A percentile compares a stretch with the other conserved stretches of the same genome.
Evolutionary conservation across 2,329 filamentous ascomycete genomes (phyloP).

Genomic region (Ascochyta lentis): DNA sequence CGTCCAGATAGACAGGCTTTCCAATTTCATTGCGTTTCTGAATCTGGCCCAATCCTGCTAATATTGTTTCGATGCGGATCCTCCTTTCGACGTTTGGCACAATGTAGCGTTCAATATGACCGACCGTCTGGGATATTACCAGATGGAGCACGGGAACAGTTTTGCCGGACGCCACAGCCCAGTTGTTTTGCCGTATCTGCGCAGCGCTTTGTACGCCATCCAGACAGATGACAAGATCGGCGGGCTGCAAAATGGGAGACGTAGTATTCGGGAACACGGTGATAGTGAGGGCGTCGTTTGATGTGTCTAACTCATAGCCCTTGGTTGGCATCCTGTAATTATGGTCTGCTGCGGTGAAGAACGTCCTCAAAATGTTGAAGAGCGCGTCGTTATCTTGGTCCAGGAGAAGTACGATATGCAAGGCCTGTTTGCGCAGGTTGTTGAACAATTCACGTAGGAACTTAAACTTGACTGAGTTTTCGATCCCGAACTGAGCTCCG

Average conservation of each 20-base stretch:
- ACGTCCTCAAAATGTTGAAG: slow-evolving; percentile 37
- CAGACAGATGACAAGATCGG: slow-evolving; percentile 52
- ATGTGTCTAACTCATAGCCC: slow-evolving; percentile 11
- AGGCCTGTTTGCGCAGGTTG: slow-evolving; percentile 23
- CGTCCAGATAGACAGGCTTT: slow-evolving; percentile 40
- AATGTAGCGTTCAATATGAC: slow-evolving; percentile 54
- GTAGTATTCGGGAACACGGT: slow-evolving; percentile 44
- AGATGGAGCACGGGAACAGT: slow-evolving; percentile 46
- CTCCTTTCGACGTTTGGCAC: slow-evolving; percentile 20
- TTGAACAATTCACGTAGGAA: slow-evolving; percentile 38
- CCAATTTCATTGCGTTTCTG: slow-evolving; percentile 42
- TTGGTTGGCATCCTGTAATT: slow-evolving; percentile 37
- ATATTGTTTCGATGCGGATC: slow-evolving; percentile 44
- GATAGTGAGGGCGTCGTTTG: slow-evolving; percentile 33
- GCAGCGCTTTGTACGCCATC: slow-evolving; percentile 42
- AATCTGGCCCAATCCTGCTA: slow-evolving; percentile 42
- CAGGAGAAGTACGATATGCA: slow-evolving; percentile 40
- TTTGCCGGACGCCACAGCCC: slow-evolving; percentile 24
- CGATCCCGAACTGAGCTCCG: slow-evolving; percentile 34
- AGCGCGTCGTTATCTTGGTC: slow-evolving; percentile 31
- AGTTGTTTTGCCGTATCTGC: slow-evolving; percentile 34
- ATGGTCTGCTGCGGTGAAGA: slow-evolving; percentile 29
- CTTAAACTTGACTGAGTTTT: slow-evolving; percentile 44
- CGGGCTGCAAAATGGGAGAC: slow-evolving; percentile 29
- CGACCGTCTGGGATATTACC: slow-evolving; percentile 51